These are phyloP conservation scores for Wickerhamomyces sp. DNA, from an alignment of 1,139 yeast species.

Conservation along the genomic window DNA sequence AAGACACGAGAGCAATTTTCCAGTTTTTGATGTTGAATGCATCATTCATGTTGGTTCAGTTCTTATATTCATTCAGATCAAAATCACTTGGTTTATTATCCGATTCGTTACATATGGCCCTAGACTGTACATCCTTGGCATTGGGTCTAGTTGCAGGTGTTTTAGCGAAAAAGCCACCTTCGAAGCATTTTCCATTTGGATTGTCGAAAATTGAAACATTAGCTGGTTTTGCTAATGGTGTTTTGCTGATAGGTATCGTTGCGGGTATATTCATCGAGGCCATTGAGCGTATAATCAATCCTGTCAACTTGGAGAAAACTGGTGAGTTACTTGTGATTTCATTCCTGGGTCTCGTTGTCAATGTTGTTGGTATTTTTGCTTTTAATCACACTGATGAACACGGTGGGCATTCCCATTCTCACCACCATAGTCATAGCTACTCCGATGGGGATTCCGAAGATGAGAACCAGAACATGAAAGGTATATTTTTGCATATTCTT, in stretches of 20 bases:
- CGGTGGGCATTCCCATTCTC: constrained; percentile 30
- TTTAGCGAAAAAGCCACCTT: constrained; percentile 52
- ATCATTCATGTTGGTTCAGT: constrained; percentile 90
- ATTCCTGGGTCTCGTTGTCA: constrained; percentile 76
- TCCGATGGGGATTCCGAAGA: constrained; percentile 18
- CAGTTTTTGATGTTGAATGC: constrained; percentile 81
- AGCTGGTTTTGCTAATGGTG: constrained; percentile 94
- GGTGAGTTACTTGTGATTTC: constrained; percentile 86
- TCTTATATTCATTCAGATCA: constrained; percentile 85
- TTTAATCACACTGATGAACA: constrained; percentile 67
- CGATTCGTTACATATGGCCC: constrained; percentile 93
- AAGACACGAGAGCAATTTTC: constrained; percentile 85
- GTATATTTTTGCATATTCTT: constrained; percentile 84
- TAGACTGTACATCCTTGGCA: constrained; percentile 86
- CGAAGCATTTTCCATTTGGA: constrained; percentile 80
- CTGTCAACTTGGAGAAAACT: constrained; percentile 73
- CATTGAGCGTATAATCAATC: constrained; percentile 69
- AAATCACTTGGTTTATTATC: constrained; percentile 87
- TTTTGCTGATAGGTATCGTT: constrained; percentile 79
- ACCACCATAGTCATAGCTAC: constrained; percentile 24
- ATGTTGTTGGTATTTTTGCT: constrained; percentile 88
- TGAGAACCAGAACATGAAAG: constrained; percentile 84
- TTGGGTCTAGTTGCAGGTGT: constrained; percentile 87
- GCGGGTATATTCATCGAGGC: constrained; percentile 88
- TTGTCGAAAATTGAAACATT: constrained; percentile 79